A percentile compares a stretch with the other conserved stretches of the same genome.
Evolutionary conservation across 208 protist species (phyloP).

Genomic region (Histomonas meleagridis): DNA sequence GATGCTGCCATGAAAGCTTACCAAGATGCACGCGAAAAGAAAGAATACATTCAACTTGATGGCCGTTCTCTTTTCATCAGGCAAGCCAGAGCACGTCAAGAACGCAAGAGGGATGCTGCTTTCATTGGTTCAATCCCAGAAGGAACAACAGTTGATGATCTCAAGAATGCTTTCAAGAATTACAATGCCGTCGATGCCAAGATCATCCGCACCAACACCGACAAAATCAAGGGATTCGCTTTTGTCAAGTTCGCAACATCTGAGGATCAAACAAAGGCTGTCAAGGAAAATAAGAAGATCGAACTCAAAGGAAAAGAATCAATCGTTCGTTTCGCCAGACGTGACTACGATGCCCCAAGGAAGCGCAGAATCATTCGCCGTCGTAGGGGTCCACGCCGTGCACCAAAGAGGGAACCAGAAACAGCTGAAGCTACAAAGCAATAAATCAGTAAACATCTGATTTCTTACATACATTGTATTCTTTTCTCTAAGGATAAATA

Average conservation of each 20-base stretch:
- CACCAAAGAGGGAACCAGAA: no score
- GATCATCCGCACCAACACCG: not conserved
- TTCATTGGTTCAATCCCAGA: not conserved
- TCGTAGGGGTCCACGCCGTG: not conserved
- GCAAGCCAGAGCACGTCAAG: not conserved
- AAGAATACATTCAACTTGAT: no score
- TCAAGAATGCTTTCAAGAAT: not conserved
- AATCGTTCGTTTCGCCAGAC: not conserved
- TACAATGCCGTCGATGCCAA: not conserved
- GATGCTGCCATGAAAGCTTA: not conserved
- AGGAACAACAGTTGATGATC: not conserved
- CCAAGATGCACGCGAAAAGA: not conserved
- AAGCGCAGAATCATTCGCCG: not conserved
- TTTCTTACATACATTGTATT: no score
- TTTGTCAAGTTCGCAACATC: not conserved
- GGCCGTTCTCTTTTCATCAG: no score
- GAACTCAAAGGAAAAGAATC: not conserved
- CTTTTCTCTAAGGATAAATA: no score
- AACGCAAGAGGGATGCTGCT: not conserved
- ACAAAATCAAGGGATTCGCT: not conserved
- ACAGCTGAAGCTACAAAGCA: no score
- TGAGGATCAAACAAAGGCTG: not conserved
- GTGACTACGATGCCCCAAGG: no score
- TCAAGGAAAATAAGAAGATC: not conserved
- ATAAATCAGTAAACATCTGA: no score